Percentiles rank a stretch among this genome's conserved stretches.
These are phyloP conservation scores for Chamaecyparis obtusa DNA, from an alignment of 75 land plant species.

Conservation along the genomic window DNA sequence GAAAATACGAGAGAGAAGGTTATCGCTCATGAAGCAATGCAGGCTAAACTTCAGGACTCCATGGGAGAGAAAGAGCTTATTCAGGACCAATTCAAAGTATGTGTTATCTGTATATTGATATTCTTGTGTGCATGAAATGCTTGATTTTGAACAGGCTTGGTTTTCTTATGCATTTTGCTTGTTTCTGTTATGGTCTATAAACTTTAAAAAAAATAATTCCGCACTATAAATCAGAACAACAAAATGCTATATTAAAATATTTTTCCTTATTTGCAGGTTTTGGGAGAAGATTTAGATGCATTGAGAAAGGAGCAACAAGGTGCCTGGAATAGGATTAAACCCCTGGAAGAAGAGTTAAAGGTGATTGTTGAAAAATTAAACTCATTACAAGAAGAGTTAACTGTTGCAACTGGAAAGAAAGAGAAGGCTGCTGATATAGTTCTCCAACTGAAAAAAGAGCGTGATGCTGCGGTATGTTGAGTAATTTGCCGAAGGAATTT, in stretches of 20 bases:
- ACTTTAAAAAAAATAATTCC: too few relatives aligned
- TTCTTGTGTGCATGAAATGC: background rate
- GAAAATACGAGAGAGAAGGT: slow-evolving; percentile 73
- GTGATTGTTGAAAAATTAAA: slow-evolving; percentile 37
- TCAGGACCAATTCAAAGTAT: slow-evolving; percentile 63
- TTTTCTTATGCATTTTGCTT: background rate
- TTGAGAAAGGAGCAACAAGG: slow-evolving; percentile 51
- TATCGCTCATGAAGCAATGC: slow-evolving; percentile 60
- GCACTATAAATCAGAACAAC: background rate
- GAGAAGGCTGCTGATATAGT: slow-evolving; percentile 46
- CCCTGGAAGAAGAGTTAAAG: slow-evolving; percentile 39
- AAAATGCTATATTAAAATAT: background rate
- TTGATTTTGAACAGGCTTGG: background rate
- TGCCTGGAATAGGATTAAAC: slow-evolving; percentile 27
- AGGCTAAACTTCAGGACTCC: slow-evolving; percentile 60
- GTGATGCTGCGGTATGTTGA: slow-evolving; percentile 40
- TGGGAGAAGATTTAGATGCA: slow-evolving; percentile 62
- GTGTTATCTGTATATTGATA: background rate
- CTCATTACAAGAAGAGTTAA: slow-evolving; percentile 37
- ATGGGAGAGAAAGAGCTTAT: slow-evolving; percentile 64
- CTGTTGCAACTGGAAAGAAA: slow-evolving; percentile 22
- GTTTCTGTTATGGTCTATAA: background rate
- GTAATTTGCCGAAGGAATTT: background rate
- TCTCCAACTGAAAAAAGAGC: slow-evolving; percentile 30
- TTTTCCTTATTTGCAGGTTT: slow-evolving; percentile 32